Conservation (phyloP, 2,329 filamentous ascomycete species). For the Scytalidium lignicola region DNA sequence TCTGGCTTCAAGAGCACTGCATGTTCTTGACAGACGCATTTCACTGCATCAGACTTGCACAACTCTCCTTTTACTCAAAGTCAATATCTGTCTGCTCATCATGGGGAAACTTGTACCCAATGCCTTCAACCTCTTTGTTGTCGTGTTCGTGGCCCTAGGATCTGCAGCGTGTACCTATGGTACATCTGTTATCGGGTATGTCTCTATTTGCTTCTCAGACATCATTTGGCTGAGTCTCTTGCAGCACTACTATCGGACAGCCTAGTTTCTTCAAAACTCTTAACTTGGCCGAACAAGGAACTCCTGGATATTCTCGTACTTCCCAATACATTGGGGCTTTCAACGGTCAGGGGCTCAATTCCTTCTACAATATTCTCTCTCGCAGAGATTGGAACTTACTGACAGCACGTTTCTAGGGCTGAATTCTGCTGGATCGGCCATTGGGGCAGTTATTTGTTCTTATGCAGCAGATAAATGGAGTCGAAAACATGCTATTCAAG, state of each 20-base stretch:
- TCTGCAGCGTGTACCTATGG: slow-evolving; percentile 30
- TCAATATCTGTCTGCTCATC: too few species aligned
- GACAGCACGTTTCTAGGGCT: too few species aligned
- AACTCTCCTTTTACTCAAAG: too few species aligned
- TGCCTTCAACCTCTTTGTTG: slow-evolving; percentile 13
- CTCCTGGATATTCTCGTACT: not conserved
- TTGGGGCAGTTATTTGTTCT: not conserved
- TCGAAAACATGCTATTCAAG: not conserved
- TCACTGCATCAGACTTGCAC: too few species aligned
- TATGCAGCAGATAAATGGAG: not conserved
- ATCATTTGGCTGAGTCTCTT: too few species aligned
- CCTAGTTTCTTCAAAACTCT: slow-evolving; percentile 39
- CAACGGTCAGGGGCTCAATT: too few species aligned
- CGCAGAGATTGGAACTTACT: too few species aligned
- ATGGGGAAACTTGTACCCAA: too few species aligned
- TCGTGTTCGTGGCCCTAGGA: slow-evolving; percentile 29
- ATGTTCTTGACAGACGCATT: too few species aligned
- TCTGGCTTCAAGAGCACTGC: too few species aligned
- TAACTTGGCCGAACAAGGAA: slow-evolving; percentile 27
- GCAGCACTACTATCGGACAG: slow-evolving; percentile 40
- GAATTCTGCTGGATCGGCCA: not conserved
- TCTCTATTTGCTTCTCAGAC: too few species aligned
- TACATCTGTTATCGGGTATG: slow-evolving; percentile 33
- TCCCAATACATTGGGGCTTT: not conserved
- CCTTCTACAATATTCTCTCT: too few species aligned